Evolutionary conservation across 345 rosid species (phyloP), one percentile per base, ranked within the genome.

Genomic region (Eucalyptus shirleyi): DNA sequence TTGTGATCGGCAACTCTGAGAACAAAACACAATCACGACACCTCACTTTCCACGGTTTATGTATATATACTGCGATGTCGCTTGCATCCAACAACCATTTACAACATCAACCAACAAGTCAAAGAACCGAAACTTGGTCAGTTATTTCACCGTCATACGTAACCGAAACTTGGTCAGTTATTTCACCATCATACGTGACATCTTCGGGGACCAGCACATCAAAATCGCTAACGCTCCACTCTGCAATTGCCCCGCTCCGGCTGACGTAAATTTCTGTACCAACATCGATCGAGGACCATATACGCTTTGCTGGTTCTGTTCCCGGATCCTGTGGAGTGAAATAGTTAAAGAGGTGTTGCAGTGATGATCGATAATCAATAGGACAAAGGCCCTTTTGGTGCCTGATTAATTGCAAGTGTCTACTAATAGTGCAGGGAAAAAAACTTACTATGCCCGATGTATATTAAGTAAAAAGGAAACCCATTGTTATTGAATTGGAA

Each of bases 241-340:
- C 93, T 32, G 93, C 94, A 55, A 91, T 93, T 87, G 92, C 92
- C 62, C 92, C 93, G 23, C 72, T 67, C 26, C 10, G 90, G 92
- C 94, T 93, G 42, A 92, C 92, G 47, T 93, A 94, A 51, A 93
- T 94, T 88, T 94, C 94, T 19, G 97, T 91, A 65, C 94, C 97
- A 85, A 94, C 93, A 87, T 93, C 90, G 86, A 94, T 89, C 24
- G 94, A 93, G 53, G 93, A 60, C 93, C 95, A 93, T 30, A 93
- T 28, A 19, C 93, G 93, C 82, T 90, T 93, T 45, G 92, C 95
- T 13, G 91, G 94, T 90, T 90, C 87, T 17, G 93, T 94, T 89
- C 95, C 95, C 23, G 94, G 95, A 91, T 94, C 95, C 93, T 94
- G 92, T 17, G 4, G 40, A 69, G 50, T 60, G 50, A 37, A 62